These are phyloP conservation scores for Quercus dentata DNA, from an alignment of 306 rosid species.

Conservation along the genomic window DNA sequence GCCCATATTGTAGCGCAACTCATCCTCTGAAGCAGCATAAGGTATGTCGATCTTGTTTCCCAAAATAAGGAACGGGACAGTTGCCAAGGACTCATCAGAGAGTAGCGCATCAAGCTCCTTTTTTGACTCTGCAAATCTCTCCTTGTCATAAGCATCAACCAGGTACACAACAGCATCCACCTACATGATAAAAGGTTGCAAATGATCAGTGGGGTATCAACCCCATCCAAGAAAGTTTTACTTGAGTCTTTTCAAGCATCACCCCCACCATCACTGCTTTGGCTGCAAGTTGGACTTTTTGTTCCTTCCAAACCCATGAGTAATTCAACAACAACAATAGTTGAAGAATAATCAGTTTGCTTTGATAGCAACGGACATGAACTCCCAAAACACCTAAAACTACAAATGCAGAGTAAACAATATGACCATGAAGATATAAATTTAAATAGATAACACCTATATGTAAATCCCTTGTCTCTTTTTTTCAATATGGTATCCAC, in stretches of 20 bases:
- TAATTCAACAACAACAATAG: neutral
- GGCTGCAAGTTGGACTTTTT: neutral
- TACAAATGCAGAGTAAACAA: neutral
- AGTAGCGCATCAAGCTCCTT: slow-evolving; percentile 79
- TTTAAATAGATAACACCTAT: neutral
- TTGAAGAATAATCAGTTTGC: neutral
- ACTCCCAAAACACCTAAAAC: neutral
- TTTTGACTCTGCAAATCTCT: slow-evolving; percentile 68
- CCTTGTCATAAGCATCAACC: slow-evolving; percentile 77
- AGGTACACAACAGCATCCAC: slow-evolving; percentile 81
- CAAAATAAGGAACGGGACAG: slow-evolving; percentile 69
- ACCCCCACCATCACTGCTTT: neutral
- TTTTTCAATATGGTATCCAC: neutral
- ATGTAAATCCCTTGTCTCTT: neutral
- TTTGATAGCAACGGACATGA: no score
- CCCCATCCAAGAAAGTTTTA: neutral
- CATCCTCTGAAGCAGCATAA: slow-evolving; percentile 78
- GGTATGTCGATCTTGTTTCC: slow-evolving; percentile 88
- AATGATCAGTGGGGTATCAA: neutral
- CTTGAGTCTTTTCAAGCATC: neutral
- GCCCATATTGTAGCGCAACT: slow-evolving; percentile 60
- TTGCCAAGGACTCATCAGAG: slow-evolving; percentile 59
- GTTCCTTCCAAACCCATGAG: neutral
- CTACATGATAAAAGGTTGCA: slow-evolving; percentile 23
- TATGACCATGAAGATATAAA: no score